phyloP scores from a whole-genome alignment of 371 early-diverging fungal genomes.

The Apophysomyces variabilis region DNA sequence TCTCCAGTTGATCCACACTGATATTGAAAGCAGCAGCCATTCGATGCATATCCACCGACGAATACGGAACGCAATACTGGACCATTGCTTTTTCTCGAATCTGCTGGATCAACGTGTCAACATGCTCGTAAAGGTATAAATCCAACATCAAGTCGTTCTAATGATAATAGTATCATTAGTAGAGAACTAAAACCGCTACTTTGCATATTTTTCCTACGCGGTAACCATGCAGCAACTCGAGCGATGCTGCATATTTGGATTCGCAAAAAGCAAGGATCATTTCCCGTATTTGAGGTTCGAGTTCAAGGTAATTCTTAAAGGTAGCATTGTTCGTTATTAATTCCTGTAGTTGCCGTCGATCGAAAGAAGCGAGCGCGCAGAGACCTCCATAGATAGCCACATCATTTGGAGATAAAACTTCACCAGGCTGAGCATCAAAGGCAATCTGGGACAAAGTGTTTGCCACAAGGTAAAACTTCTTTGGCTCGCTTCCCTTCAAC shows the following conservation, averaged over 20 bases:
- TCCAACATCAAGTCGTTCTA: conserved; percentile 75
- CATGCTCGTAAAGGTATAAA: conserved; percentile 71
- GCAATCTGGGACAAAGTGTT: conserved; percentile 65
- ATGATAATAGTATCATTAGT: background rate
- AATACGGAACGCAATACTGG: conserved; percentile 84
- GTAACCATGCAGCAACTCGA: conserved; percentile 69
- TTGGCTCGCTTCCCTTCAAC: conserved; percentile 41
- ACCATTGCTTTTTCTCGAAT: conserved; percentile 81
- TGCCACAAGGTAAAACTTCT: conserved; percentile 67
- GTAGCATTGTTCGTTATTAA: conserved; percentile 72
- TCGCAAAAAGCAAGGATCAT: conserved; percentile 73
- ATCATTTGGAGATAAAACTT: conserved; percentile 79
- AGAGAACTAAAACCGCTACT: too few relatives aligned
- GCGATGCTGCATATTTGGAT: conserved; percentile 74
- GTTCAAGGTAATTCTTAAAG: conserved; percentile 79
- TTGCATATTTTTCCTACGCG: conserved; percentile 45
- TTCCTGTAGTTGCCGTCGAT: conserved; percentile 69
- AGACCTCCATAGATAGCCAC: conserved; percentile 84
- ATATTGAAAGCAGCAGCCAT: conserved; percentile 81
- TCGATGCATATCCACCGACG: conserved; percentile 74
- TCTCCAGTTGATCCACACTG: conserved; percentile 63
- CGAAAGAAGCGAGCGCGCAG: conserved; percentile 81
- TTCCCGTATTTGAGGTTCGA: conserved; percentile 80
- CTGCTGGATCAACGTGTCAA: conserved; percentile 64
- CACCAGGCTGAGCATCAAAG: conserved; percentile 56